Evolutionary conservation across 2,329 filamentous ascomycete genomes (phyloP).

Genomic region (Fusarium buxicola): DNA sequence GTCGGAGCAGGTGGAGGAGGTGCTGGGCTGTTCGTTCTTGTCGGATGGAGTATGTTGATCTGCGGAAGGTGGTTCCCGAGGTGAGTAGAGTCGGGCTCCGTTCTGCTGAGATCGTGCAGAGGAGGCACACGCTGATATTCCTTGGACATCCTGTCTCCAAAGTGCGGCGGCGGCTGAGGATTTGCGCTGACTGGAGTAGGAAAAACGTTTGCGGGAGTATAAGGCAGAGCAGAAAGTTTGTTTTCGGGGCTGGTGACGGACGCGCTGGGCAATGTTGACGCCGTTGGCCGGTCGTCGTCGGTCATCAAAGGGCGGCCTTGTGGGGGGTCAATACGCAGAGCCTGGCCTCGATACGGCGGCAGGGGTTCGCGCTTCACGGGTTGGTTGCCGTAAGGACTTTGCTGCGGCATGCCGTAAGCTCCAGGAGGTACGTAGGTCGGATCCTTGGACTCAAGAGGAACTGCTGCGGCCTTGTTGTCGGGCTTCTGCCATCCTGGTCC

Average conservation of each 20-base stretch:
- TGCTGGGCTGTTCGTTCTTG: constrained; percentile 61
- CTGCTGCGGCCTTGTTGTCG: constrained; percentile 73
- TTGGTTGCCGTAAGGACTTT: constrained; percentile 52
- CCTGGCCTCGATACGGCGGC: constrained; percentile 70
- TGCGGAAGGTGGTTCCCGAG: constrained; percentile 65
- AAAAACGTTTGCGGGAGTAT: constrained; percentile 66
- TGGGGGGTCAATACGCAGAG: constrained; percentile 71
- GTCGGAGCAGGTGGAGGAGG: constrained; percentile 53
- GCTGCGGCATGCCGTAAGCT: constrained; percentile 71
- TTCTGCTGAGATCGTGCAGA: constrained; percentile 68
- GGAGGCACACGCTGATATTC: constrained; percentile 72
- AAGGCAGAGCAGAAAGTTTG: constrained; percentile 70
- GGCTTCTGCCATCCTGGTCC: constrained; percentile 80
- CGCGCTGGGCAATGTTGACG: constrained; percentile 69
- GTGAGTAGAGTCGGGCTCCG: constrained; percentile 66
- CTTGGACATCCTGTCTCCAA: constrained; percentile 63
- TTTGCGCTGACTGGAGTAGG: constrained; percentile 73
- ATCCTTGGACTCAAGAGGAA: constrained; percentile 88
- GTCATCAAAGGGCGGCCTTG: constrained; percentile 66
- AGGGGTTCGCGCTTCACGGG: constrained; percentile 66
- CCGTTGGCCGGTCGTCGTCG: constrained; percentile 70
- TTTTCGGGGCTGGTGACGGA: constrained; percentile 69
- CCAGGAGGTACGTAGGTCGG: constrained; percentile 70
- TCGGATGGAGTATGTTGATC: constrained; percentile 66
- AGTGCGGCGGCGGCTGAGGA: constrained; percentile 55